phyloP scores from a whole-genome alignment of 192 early-diverging fungal species.

The Umbelopsis isabellina region DNA sequence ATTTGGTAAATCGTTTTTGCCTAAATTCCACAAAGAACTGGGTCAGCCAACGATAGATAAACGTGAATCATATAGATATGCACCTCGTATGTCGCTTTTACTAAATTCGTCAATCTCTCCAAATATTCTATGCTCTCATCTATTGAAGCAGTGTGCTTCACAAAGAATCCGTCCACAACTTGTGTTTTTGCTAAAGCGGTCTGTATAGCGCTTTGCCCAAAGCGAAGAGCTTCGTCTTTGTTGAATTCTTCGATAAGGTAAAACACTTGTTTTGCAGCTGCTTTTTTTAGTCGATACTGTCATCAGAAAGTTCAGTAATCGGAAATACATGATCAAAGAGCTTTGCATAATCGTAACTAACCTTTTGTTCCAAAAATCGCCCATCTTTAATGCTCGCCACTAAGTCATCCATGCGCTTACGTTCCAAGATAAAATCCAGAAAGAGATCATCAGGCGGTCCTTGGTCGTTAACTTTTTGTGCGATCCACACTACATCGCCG shows the following conservation, averaged over 20 bases:
- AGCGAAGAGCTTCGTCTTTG: slow-evolving; percentile 58
- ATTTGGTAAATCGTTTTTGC: slow-evolving; percentile 53
- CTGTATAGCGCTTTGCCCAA: slow-evolving; percentile 66
- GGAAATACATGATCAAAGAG: background rate
- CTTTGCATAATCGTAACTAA: slow-evolving; percentile 20
- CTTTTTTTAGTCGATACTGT: slow-evolving; percentile 69
- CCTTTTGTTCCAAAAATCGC: slow-evolving; percentile 92
- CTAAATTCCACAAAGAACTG: background rate
- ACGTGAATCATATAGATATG: background rate
- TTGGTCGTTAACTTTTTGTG: slow-evolving; percentile 38
- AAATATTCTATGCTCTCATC: slow-evolving; percentile 87
- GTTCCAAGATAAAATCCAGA: slow-evolving; percentile 85
- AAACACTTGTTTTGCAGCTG: slow-evolving; percentile 74
- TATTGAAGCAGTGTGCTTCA: slow-evolving; percentile 74
- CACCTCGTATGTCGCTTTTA: slow-evolving; percentile 62
- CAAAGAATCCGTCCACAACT: slow-evolving; percentile 78
- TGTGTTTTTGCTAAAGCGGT: slow-evolving; percentile 79
- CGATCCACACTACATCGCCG: slow-evolving; percentile 93
- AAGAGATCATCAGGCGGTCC: slow-evolving; percentile 65
- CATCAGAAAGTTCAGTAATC: slow-evolving; percentile 1
- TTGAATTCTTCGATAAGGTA: slow-evolving; percentile 89
- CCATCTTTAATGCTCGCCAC: slow-evolving; percentile 91
- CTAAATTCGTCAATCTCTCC: slow-evolving; percentile 57
- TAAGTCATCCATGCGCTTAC: slow-evolving; percentile 95
- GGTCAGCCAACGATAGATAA: background rate